Percentiles rank a stretch among this genome's conserved stretches.
These are phyloP conservation scores for Coniochaeta sp. DNA, from an alignment of 2,329 filamentous ascomycete genomes.

Conservation along the genomic window DNA sequence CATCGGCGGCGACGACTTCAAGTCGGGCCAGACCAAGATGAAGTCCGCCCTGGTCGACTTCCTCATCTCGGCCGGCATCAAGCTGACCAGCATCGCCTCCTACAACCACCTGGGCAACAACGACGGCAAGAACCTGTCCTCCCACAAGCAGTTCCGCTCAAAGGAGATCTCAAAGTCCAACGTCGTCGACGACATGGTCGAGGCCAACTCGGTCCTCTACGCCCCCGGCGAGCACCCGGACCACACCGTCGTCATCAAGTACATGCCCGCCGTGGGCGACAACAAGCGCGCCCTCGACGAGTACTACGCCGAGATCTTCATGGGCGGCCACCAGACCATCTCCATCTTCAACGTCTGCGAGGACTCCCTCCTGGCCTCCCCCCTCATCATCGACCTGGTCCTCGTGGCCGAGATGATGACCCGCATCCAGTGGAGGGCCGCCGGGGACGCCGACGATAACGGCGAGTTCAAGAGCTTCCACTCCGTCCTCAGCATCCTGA, in stretches of 20 bases:
- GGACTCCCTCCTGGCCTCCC: conserved; percentile 91
- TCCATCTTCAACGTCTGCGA: conserved; percentile 98
- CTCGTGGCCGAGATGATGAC: conserved; percentile 97
- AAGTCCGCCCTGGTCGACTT: conserved; percentile 98
- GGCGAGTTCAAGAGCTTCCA: conserved; percentile 89
- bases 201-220: conserved; percentile 88
- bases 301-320: conserved; percentile 99
- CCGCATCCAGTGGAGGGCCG: conserved; percentile 83
- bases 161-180: conserved; percentile 99
- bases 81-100: conserved; percentile 94
- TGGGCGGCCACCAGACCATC: conserved; percentile 97
- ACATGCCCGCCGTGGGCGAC: conserved; percentile 97
- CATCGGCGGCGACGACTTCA: conserved; percentile 98
- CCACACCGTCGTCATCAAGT: conserved; percentile 99
- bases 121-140: conserved; percentile 97
- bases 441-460: conserved; percentile 39
- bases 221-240: conserved; percentile 89
- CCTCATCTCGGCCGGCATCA: conserved; percentile 96
- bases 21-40: conserved; percentile 99
- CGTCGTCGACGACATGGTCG: conserved; percentile 99
- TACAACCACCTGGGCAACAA: conserved; percentile 99
- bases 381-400: conserved; percentile 94
- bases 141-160: conserved; percentile 96
- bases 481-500: conserved; percentile 90
- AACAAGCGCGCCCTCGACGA: conserved; percentile 98